Conservation (phyloP, 108 stramenopile species). For the Cylindrotheca closterium region DNA sequence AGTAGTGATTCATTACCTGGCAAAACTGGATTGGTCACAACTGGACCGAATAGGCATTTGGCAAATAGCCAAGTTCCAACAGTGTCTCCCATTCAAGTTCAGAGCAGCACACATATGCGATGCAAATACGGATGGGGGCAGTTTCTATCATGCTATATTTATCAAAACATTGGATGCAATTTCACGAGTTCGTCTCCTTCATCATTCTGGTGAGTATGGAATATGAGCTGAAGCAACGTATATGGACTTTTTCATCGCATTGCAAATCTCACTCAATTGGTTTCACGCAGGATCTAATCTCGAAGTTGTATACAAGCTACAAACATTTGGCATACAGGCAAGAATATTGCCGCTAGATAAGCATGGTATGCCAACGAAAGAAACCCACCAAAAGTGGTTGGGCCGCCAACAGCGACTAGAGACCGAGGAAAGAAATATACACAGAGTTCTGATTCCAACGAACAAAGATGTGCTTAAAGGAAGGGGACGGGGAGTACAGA, state of each 20-base stretch:
- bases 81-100: background rate
- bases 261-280: too few species aligned
- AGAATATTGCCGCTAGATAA: conserved; percentile 5
- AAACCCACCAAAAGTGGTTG: conserved; percentile 1
- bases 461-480: conserved; percentile 53
- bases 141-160: background rate
- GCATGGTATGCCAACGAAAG: background rate
- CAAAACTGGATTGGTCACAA: background rate
- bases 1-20: background rate
- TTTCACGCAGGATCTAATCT: background rate
- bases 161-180: background rate
- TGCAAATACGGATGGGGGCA: background rate
- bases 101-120: background rate
- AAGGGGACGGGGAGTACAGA: conserved; percentile 46
- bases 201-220: background rate
- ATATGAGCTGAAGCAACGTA: too few species aligned
- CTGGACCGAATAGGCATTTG: background rate
- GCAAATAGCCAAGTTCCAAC: background rate
- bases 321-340: conserved; percentile 11
- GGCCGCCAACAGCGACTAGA: background rate
- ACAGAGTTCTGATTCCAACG: background rate
- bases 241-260: too few species aligned
- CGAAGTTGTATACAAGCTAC: conserved; percentile 1
- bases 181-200: background rate
- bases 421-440: background rate